Conservation (phyloP, 306 rosid genomes). For the Carpinus viminea region DNA sequence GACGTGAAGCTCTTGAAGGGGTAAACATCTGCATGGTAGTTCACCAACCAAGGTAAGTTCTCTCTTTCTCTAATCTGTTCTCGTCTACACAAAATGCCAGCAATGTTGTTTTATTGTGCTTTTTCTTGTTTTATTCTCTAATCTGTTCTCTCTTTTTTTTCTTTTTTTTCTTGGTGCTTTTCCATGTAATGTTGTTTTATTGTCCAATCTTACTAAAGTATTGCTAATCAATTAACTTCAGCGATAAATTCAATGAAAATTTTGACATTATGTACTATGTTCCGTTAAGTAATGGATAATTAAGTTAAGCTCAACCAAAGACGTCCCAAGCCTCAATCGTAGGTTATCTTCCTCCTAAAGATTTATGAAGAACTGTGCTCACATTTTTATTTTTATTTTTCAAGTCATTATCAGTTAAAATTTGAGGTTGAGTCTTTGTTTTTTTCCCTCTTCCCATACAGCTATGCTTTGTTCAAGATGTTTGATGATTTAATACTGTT, state of each 20-base stretch:
- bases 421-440: constrained; percentile 10
- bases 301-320: too few species aligned
- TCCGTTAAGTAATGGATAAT: too few species aligned
- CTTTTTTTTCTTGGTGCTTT: not conserved
- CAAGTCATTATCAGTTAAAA: not conserved
- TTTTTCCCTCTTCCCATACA: constrained; percentile 40
- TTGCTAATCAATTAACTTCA: too few species aligned
- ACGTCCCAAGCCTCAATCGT: too few species aligned
- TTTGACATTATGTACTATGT: too few species aligned
- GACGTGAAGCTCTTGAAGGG: constrained; percentile 98
- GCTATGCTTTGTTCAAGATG: constrained; percentile 95
- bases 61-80: constrained; percentile 14
- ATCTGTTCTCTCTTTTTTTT: too few species aligned
- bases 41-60: constrained; percentile 89
- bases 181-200: not conserved
- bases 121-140: too few species aligned
- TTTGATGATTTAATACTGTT: constrained; percentile 92
- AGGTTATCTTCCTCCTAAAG: not conserved
- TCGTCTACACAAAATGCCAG: not conserved
- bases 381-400: not conserved
- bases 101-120: not conserved
- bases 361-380: not conserved
- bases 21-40: constrained; percentile 96
- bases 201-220: not conserved
- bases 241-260: too few species aligned